Conservation (phyloP, 441 rosid genomes). For the California macrophylla region DNA sequence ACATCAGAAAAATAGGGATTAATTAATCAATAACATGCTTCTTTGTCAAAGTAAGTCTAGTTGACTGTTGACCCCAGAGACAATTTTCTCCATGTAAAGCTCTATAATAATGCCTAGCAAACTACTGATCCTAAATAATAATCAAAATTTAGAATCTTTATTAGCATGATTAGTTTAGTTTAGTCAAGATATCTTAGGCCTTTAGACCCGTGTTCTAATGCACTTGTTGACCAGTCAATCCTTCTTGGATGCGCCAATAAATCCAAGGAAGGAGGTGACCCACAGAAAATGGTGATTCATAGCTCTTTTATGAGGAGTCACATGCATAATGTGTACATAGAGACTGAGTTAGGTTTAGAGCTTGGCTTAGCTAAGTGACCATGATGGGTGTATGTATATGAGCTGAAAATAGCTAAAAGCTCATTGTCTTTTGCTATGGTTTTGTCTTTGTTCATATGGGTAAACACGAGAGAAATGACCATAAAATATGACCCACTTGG, state of each 20-base stretch:
- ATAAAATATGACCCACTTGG: neutral
- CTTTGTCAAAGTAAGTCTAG: neutral
- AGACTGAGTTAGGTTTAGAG: neutral
- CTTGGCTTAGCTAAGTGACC: neutral
- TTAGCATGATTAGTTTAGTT: neutral
- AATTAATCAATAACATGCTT: neutral
- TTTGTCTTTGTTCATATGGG: slow-evolving; percentile 17
- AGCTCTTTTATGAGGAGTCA: neutral
- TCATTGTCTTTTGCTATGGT: slow-evolving; percentile 15
- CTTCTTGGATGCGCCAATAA: neutral
- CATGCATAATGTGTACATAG: neutral
- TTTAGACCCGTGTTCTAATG: neutral
- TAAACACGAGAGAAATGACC: neutral
- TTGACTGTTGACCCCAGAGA: neutral
- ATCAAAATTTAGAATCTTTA: neutral
- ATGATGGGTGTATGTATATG: neutral
- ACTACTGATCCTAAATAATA: neutral
- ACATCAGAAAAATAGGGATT: neutral
- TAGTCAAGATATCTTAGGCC: neutral
- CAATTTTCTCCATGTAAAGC: neutral
- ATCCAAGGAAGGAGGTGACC: slow-evolving; percentile 6
- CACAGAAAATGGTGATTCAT: neutral
- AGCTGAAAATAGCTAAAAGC: neutral
- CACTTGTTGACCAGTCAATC: slow-evolving; percentile 1
- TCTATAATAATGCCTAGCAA: neutral